These are phyloP conservation scores for Nigrospora sphaerica DNA, from an alignment of 2,329 filamentous ascomycete genomes.

Conservation along the genomic window DNA sequence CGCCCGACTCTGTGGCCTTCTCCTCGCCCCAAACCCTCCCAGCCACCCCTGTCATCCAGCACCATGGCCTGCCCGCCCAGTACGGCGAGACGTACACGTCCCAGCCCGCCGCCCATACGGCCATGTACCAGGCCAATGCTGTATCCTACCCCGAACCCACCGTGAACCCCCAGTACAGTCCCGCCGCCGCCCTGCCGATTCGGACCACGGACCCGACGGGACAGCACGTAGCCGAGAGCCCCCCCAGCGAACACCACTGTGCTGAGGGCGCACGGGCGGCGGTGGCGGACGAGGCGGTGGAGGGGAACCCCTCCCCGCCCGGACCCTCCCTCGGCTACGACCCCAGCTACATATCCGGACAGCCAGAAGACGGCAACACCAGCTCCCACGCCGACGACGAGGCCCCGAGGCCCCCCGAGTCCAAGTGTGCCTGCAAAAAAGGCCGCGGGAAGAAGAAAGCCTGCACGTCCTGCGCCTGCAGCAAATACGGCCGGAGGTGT, in stretches of 20 bases:
- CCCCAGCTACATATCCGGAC: slow-evolving; percentile 1
- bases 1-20: slow-evolving; percentile 17
- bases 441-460: slow-evolving; percentile 25
- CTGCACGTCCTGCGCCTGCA: slow-evolving; percentile 23
- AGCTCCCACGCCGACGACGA: slow-evolving; percentile 18
- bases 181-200: slow-evolving; percentile 6
- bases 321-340: slow-evolving; percentile 6
- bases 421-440: slow-evolving; percentile 23
- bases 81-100: slow-evolving; percentile 21
- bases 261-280: slow-evolving; percentile 24
- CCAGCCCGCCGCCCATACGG: slow-evolving; percentile 16
- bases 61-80: slow-evolving; percentile 15
- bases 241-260: slow-evolving; percentile 14
- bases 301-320: slow-evolving; percentile 6
- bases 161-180: slow-evolving; percentile 21
- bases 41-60: slow-evolving; percentile 11
- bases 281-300: slow-evolving; percentile 21
- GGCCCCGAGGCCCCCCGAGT: slow-evolving; percentile 14
- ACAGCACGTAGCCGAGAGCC: slow-evolving; percentile 16
- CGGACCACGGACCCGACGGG: slow-evolving; percentile 6
- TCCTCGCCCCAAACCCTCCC: slow-evolving; percentile 13
- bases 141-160: slow-evolving; percentile 20
- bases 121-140: slow-evolving; percentile 15
- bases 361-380: slow-evolving; percentile 1
- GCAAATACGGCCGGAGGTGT: slow-evolving; percentile 21